Percentiles rank a stretch among this genome's conserved stretches.
These are phyloP conservation scores for Cercophora scortea DNA, from an alignment of 495 filamentous ascomycete species.

Conservation along the genomic window DNA sequence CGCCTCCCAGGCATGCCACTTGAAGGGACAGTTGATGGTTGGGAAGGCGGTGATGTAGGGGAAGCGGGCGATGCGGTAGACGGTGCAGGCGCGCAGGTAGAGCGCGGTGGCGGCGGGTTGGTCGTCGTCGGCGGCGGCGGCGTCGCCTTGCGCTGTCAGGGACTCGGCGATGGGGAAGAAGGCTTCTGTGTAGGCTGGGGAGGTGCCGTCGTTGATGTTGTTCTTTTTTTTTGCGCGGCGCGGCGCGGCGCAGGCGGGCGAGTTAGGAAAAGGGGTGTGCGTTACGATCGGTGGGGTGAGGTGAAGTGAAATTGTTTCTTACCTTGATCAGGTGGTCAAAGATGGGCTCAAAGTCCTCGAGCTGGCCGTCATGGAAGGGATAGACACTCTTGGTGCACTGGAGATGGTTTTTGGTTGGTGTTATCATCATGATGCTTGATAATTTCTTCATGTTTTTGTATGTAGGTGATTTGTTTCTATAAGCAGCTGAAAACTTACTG, in stretches of 20 bases:
- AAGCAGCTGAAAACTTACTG: constrained; percentile 31
- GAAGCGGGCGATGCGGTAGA: constrained; percentile 70
- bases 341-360: constrained; percentile 67
- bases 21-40: constrained; percentile 29
- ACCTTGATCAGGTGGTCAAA: constrained; percentile 56
- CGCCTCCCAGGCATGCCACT: constrained; percentile 56
- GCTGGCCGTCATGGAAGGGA: constrained; percentile 67
- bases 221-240: constrained; percentile 28
- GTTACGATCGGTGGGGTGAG: neutral
- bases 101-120: constrained; percentile 47
- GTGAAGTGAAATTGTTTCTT: constrained; percentile 3
- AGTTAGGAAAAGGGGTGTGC: neutral
- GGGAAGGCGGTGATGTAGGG: constrained; percentile 53
- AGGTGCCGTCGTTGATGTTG: constrained; percentile 55
- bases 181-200: constrained; percentile 53
- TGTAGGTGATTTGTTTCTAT: neutral
- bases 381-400: constrained; percentile 60
- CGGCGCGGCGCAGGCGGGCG: too few relatives aligned
- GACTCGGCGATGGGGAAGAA: constrained; percentile 52
- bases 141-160: constrained; percentile 43
- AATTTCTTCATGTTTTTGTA: neutral
- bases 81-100: constrained; percentile 62
- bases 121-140: constrained; percentile 35
- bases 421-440: neutral
- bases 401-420: too few relatives aligned